Percentiles rank a stretch among this genome's conserved stretches.
Conservation (phyloP, 78 protist genomes). For the Chrysochromulina tobinii region DNA sequence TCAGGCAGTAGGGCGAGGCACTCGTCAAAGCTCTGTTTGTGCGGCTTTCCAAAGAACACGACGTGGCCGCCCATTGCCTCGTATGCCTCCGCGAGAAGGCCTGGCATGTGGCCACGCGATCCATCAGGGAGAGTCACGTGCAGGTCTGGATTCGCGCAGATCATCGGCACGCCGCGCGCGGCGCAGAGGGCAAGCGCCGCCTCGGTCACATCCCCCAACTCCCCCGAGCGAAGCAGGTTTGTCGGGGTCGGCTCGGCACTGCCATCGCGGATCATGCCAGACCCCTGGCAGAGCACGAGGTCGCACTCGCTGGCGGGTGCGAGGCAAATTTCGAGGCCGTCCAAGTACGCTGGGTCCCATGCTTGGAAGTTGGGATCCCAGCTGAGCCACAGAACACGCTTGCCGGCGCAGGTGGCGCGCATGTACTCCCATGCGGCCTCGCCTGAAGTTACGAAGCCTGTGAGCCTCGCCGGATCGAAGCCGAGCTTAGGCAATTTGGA, state of each 20-base stretch:
- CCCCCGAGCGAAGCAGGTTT: not conserved
- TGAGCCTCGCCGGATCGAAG: not conserved
- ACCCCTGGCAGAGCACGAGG: not conserved
- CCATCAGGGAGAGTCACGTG: not conserved
- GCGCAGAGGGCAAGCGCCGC: not conserved
- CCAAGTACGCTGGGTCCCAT: not conserved
- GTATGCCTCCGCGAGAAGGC: not conserved
- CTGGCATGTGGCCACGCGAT: not conserved
- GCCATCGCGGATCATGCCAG: not conserved
- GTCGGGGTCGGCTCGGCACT: not conserved
- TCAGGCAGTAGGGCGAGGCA: not conserved
- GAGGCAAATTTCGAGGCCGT: not conserved
- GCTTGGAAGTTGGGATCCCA: not conserved
- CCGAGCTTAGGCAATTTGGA: not conserved
- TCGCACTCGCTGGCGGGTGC: not conserved
- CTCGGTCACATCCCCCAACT: not conserved
- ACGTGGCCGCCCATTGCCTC: not conserved
- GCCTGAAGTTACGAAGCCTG: not conserved
- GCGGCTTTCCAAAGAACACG: not conserved
- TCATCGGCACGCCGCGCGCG: not conserved
- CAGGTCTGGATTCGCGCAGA: slow-evolving; percentile 17
- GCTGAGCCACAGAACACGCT: not conserved
- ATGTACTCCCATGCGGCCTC: not conserved
- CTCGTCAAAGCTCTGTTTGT: not conserved
- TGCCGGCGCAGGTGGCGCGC: not conserved